Percentiles rank a stretch among this genome's conserved stretches.
Conservation (phyloP, 176 grass and related monocot genomes). For the Eragrostis nindensis region DNA sequence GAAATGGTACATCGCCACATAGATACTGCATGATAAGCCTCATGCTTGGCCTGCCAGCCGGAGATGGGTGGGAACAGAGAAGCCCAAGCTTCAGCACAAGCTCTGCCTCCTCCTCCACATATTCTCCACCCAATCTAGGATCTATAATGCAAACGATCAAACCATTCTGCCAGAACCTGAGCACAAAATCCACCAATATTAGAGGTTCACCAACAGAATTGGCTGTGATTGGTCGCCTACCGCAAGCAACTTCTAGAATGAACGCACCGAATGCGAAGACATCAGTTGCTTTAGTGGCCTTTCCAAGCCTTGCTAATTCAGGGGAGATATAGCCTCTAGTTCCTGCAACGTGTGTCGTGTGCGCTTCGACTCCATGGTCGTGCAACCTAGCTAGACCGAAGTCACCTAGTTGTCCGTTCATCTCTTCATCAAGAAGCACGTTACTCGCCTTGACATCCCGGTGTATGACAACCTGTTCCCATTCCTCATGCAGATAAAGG, state of each 20-base stretch:
- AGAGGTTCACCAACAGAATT: neutral
- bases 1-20: neutral
- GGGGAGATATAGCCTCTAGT: conserved; percentile 38
- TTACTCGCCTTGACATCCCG: conserved; percentile 37
- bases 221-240: neutral
- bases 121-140: neutral
- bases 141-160: neutral
- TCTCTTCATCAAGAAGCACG: conserved; percentile 8
- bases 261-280: conserved; percentile 34
- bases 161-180: conserved; percentile 13
- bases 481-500: conserved; percentile 44
- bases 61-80: conserved; percentile 25
- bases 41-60: conserved; percentile 36
- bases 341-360: conserved; percentile 11
- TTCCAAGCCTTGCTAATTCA: conserved; percentile 3
- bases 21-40: conserved; percentile 41
- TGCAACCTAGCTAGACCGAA: conserved; percentile 35
- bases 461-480: conserved; percentile 34
- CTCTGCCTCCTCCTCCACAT: neutral
- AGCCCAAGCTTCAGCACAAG: conserved; percentile 22
- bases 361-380: conserved; percentile 12
- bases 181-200: conserved; percentile 12
- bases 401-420: conserved; percentile 26
- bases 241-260: conserved; percentile 28
- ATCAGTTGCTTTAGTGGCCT: conserved; percentile 14